Percentiles rank a stretch among this genome's conserved stretches.
Conservation (phyloP, 148 eudicot genomes). For the Camellia lanceoleosa region DNA sequence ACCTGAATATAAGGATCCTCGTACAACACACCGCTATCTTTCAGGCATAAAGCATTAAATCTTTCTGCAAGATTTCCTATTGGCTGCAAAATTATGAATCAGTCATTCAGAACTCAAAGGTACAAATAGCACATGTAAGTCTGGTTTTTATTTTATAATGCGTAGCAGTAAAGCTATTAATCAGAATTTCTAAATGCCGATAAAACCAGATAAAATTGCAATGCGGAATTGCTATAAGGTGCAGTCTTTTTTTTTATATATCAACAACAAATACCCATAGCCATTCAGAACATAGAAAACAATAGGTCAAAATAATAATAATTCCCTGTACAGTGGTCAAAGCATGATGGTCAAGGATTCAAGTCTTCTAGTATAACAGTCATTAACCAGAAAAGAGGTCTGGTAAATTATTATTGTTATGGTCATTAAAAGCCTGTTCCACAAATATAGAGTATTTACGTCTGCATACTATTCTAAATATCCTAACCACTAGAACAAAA, state of each 20-base stretch:
- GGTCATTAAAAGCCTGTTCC: not conserved
- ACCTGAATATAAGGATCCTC: constrained; percentile 98
- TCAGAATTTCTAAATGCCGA: not conserved
- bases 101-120: constrained; percentile 4
- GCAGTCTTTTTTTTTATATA: not conserved
- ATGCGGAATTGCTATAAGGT: not conserved
- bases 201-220: not conserved
- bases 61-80: constrained; percentile 81
- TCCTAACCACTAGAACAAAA: not conserved
- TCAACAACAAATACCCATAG: not conserved
- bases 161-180: not conserved
- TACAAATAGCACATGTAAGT: not conserved
- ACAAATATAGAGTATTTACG: not conserved
- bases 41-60: constrained; percentile 66
- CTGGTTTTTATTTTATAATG: not conserved
- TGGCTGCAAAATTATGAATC: constrained; percentile 54
- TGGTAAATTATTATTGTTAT: not conserved
- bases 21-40: constrained; percentile 94
- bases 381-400: not conserved
- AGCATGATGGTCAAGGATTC: too few relatives aligned
- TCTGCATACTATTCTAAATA: not conserved
- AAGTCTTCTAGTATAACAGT: too few relatives aligned
- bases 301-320: not conserved
- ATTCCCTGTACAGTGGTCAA: too few relatives aligned
- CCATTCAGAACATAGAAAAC: not conserved